Conservation (phyloP, 306 rosid genomes). For the Vigna hirtella region DNA sequence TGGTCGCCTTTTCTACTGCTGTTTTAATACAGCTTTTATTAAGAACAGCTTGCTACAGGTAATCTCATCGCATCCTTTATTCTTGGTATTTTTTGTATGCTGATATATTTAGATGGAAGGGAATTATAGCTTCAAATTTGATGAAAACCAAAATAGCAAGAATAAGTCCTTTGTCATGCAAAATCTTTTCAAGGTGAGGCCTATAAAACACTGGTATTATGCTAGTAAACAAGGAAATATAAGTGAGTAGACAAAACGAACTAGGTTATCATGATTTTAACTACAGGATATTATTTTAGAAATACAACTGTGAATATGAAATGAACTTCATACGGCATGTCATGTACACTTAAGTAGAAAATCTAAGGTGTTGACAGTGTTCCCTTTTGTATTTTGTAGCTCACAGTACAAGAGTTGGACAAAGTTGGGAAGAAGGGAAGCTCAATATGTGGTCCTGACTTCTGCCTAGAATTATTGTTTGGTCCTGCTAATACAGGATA, state of each 20-base stretch:
- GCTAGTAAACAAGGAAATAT: neutral
- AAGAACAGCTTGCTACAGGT: conserved; percentile 89
- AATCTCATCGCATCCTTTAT: conserved; percentile 37
- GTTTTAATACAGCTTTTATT: conserved; percentile 92
- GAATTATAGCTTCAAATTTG: conserved; percentile 9
- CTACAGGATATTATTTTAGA: neutral
- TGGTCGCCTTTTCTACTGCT: conserved; percentile 92
- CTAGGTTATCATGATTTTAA: conserved; percentile 9
- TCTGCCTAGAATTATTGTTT: conserved; percentile 85
- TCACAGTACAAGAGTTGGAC: conserved; percentile 72
- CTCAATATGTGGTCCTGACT: conserved; percentile 84
- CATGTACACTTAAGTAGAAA: neutral
- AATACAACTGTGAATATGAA: neutral
- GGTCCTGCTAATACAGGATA: conserved; percentile 89
- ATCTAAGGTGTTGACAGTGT: conserved; percentile 17
- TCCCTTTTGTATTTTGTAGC: conserved; percentile 57
- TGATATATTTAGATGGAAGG: conserved; percentile 22
- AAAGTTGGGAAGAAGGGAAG: conserved; percentile 80
- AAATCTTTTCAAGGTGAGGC: conserved; percentile 6
- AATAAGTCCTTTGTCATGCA: conserved; percentile 2
- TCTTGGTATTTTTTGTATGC: conserved; percentile 16
- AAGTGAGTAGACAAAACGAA: neutral
- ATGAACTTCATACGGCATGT: neutral
- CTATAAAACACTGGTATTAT: conserved; percentile 20
- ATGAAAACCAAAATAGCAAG: neutral